A percentile compares a stretch with the other conserved stretches of the same genome.
Evolutionary conservation across 2,329 filamentous ascomycete species (phyloP).

Genomic region (Onygenales sp.): DNA sequence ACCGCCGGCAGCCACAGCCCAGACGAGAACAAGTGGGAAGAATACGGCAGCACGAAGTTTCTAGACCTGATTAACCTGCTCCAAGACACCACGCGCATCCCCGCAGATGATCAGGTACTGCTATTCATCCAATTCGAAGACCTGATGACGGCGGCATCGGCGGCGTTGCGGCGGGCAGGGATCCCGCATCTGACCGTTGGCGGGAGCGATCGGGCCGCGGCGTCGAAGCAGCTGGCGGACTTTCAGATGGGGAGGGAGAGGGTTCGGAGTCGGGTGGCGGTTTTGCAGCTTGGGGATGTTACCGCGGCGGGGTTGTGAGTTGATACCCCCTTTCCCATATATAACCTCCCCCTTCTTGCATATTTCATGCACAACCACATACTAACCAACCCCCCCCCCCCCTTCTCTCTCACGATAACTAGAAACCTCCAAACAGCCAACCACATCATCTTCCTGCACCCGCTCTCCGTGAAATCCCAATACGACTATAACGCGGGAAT

Average conservation of each 20-base stretch:
- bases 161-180: slow-evolving; percentile 17
- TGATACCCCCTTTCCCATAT: background rate
- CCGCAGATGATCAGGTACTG: slow-evolving; percentile 40
- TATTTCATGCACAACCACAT: background rate
- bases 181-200: slow-evolving; percentile 30
- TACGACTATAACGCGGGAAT: slow-evolving; percentile 49
- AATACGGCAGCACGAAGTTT: slow-evolving; percentile 39
- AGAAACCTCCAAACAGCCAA: slow-evolving; percentile 56
- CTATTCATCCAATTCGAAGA: slow-evolving; percentile 47
- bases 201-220: slow-evolving; percentile 18
- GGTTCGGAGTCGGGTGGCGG: slow-evolving; percentile 38
- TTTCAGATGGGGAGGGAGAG: slow-evolving; percentile 32
- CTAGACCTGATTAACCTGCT: slow-evolving; percentile 38
- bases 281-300: slow-evolving; percentile 48
- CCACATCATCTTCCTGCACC: slow-evolving; percentile 54
- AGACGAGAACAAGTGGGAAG: slow-evolving; percentile 3
- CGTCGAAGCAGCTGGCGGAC: slow-evolving; percentile 24
- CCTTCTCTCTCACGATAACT: slow-evolving; percentile 3
- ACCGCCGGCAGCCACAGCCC: too few species aligned
- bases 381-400: background rate
- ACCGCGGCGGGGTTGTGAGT: slow-evolving; percentile 53
- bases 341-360: background rate
- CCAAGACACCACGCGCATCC: slow-evolving; percentile 20
- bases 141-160: slow-evolving; percentile 30
- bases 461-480: slow-evolving; percentile 41